Percentiles rank a stretch among this genome's conserved stretches.
These are phyloP conservation scores for Aspergillus puulaauensis DNA, from an alignment of 2,329 filamentous ascomycete genomes.

Conservation along the genomic window DNA sequence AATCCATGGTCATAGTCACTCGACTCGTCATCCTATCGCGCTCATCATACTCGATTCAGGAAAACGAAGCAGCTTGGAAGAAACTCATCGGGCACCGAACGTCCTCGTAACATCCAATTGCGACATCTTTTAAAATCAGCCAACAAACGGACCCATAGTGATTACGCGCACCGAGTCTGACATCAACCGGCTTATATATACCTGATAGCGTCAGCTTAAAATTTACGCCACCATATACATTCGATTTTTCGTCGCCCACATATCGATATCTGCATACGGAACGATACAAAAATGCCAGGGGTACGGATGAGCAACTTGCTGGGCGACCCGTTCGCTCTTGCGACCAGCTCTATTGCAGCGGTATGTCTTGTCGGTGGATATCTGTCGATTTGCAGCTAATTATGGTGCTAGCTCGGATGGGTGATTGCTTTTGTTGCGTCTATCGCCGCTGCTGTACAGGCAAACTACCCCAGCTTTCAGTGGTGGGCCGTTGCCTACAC, in stretches of 20 bases:
- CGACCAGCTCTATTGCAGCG: constrained; percentile 85
- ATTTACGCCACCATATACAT: constrained; percentile 24
- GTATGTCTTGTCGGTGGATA: constrained; percentile 56
- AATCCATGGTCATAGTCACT: constrained; percentile 7
- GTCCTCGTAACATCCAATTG: background rate
- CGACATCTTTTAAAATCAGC: background rate
- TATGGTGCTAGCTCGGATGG: constrained; percentile 75
- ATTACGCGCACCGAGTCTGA: constrained; percentile 3
- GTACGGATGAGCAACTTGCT: constrained; percentile 86
- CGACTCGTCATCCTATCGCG: background rate
- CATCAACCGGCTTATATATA: constrained; percentile 7
- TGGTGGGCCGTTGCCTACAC: constrained; percentile 92
- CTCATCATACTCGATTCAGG: background rate
- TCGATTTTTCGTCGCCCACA: constrained; percentile 15
- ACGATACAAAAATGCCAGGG: constrained; percentile 42
- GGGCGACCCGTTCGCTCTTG: constrained; percentile 93
- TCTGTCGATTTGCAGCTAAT: constrained; percentile 1
- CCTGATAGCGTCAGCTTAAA: constrained; percentile 11
- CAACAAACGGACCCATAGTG: background rate
- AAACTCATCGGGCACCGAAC: constrained; percentile 2
- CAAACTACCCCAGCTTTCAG: constrained; percentile 74
- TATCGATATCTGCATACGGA: constrained; percentile 22
- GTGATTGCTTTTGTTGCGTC: constrained; percentile 86
- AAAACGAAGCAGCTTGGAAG: background rate
- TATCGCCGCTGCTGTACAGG: constrained; percentile 65